Percentiles rank a stretch among this genome's conserved stretches.
Evolutionary conservation across 495 filamentous ascomycete genomes (phyloP).

Genomic region (Penicillium crystallinum): DNA sequence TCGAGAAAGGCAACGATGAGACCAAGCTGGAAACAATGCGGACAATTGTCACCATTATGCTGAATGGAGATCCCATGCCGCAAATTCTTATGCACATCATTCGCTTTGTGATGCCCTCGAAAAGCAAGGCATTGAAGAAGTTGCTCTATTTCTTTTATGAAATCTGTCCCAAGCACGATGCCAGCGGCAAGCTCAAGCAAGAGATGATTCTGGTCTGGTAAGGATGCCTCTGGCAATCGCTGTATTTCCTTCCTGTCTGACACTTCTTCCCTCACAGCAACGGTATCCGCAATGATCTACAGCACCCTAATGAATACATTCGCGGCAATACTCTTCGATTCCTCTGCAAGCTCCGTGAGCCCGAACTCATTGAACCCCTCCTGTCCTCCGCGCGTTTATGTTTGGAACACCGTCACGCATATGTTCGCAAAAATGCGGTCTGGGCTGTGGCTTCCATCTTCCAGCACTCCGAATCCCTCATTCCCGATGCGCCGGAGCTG

Average conservation of each 20-base stretch:
- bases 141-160: conserved; percentile 99
- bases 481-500: conserved; percentile 93
- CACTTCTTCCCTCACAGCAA: conserved; percentile 57
- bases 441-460: conserved; percentile 92
- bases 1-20: conserved; percentile 97
- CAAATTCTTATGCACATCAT: conserved; percentile 99
- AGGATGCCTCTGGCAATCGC: conserved; percentile 21
- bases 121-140: conserved; percentile 95
- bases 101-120: conserved; percentile 98
- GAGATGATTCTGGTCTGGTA: conserved; percentile 99
- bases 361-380: conserved; percentile 93
- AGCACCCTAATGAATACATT: conserved; percentile 97
- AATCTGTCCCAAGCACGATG: conserved; percentile 93
- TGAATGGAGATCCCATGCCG: conserved; percentile 96
- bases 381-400: conserved; percentile 87
- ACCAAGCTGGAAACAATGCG: conserved; percentile 98
- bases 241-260: conserved; percentile 11
- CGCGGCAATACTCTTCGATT: conserved; percentile 95
- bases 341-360: conserved; percentile 90
- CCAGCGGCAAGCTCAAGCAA: conserved; percentile 89
- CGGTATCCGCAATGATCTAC: conserved; percentile 94
- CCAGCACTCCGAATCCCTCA: conserved; percentile 83
- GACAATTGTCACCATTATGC: conserved; percentile 91
- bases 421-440: conserved; percentile 96
- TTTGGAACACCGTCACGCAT: conserved; percentile 92